phyloP scores from a whole-genome alignment of 2,329 filamentous ascomycete genomes.

The Cladosporium sp. region DNA sequence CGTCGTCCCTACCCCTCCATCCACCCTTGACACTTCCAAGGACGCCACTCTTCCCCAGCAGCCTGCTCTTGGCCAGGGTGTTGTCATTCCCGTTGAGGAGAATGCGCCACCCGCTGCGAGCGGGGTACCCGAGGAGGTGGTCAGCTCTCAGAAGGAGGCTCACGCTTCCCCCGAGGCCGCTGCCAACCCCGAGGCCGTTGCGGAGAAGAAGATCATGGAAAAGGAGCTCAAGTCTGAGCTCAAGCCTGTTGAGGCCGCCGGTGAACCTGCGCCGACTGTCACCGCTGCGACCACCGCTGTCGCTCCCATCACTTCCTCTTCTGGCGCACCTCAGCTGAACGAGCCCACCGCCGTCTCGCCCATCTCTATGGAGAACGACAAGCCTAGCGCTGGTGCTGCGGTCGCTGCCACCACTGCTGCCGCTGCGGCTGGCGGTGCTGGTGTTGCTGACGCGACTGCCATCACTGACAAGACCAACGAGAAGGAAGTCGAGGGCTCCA shows the following conservation, averaged over 20 bases:
- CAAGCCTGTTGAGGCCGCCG: slow-evolving; percentile 35
- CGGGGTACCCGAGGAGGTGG: slow-evolving; percentile 26
- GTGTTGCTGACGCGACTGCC: slow-evolving; percentile 2
- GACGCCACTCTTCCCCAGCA: slow-evolving; percentile 18
- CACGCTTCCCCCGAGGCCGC: slow-evolving; percentile 63
- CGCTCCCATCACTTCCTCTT: slow-evolving; percentile 12
- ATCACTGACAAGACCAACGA: slow-evolving; percentile 8
- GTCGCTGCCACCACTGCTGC: slow-evolving; percentile 1
- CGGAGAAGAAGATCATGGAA: slow-evolving; percentile 72
- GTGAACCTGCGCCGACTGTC: slow-evolving; percentile 41
- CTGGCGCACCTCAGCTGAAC: slow-evolving; percentile 28
- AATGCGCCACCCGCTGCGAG: slow-evolving; percentile 22
- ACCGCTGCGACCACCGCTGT: slow-evolving; percentile 18
- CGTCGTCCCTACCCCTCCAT: slow-evolving; percentile 24
- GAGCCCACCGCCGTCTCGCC: slow-evolving; percentile 17
- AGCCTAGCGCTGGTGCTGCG: slow-evolving; percentile 3
- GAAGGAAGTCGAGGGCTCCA: slow-evolving; percentile 1
- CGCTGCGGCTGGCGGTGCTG: slow-evolving; percentile 3
- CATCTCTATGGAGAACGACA: slow-evolving; percentile 10
- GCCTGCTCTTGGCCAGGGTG: slow-evolving; percentile 18
- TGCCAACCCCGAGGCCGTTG: slow-evolving; percentile 61
- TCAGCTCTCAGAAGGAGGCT: slow-evolving; percentile 27
- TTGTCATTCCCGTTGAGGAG: slow-evolving; percentile 15
- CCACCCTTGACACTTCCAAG: slow-evolving; percentile 13
- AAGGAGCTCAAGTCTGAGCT: slow-evolving; percentile 64